phyloP scores from a whole-genome alignment of 2,329 filamentous ascomycete genomes.

The Sclerotinia borealis region DNA sequence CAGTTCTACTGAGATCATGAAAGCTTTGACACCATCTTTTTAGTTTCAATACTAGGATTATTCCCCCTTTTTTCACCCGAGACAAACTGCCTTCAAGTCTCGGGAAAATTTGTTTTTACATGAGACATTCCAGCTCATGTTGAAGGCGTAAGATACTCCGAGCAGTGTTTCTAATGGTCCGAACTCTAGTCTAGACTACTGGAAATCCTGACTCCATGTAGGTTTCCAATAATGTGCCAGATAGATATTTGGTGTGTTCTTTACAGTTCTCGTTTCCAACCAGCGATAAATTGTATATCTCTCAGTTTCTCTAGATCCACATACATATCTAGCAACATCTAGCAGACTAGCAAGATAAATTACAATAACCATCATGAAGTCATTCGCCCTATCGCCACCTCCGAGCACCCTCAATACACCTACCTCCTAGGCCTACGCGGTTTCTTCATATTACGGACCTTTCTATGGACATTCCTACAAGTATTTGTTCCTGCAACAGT shows the following conservation, averaged over 20 bases:
- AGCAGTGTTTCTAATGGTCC: background rate
- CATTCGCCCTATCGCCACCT: background rate
- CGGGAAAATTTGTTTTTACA: background rate
- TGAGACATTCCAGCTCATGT: constrained; percentile 1
- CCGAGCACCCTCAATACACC: background rate
- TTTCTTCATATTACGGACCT: constrained; percentile 32
- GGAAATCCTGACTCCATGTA: background rate
- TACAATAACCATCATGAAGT: background rate
- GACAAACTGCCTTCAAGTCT: background rate
- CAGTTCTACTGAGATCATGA: background rate
- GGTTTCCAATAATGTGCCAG: no score
- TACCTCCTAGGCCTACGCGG: constrained; percentile 10
- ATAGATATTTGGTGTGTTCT: background rate
- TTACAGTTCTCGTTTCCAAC: background rate
- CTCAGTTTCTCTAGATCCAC: background rate
- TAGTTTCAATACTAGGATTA: no score
- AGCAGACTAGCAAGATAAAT: background rate
- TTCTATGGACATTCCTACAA: constrained; percentile 41
- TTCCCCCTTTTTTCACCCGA: background rate
- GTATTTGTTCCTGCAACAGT: constrained; percentile 40
- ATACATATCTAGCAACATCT: background rate
- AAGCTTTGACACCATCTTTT: background rate
- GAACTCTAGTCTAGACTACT: background rate
- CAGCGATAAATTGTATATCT: no score
- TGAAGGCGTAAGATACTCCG: background rate